phyloP scores from a whole-genome alignment of 148 eudicot species.

The Diospyros kaki region DNA sequence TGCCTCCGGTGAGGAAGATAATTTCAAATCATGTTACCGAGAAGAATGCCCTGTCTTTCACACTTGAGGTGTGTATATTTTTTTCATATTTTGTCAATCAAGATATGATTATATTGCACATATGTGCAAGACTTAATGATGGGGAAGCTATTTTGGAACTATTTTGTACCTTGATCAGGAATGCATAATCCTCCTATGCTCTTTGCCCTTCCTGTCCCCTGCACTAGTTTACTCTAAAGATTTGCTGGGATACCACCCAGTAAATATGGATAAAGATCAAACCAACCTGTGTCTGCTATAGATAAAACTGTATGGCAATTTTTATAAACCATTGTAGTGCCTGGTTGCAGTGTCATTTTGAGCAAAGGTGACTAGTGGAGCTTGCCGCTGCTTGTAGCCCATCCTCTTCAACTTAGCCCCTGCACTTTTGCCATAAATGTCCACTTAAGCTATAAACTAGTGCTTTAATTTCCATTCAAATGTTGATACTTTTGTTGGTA shows the following conservation, averaged over 20 bases:
- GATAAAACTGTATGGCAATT: too few relatives aligned
- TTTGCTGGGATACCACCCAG: too few relatives aligned
- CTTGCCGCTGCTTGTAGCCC: neutral
- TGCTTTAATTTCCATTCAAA: neutral
- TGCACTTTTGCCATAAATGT: too few relatives aligned
- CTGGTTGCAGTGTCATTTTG: neutral
- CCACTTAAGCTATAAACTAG: neutral
- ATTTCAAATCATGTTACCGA: constrained; percentile 30
- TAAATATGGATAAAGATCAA: too few relatives aligned
- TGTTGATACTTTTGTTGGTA: neutral
- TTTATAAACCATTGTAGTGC: neutral
- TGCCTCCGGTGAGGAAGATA: constrained; percentile 48
- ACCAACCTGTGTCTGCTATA: too few relatives aligned
- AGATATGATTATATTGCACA: neutral
- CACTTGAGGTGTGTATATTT: constrained; percentile 60
- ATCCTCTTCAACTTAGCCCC: too few relatives aligned
- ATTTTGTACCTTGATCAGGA: neutral
- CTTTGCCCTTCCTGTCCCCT: neutral
- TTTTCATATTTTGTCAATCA: constrained; percentile 13
- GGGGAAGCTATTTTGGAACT: neutral
- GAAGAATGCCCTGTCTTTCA: constrained; percentile 55
- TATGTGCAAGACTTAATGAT: neutral
- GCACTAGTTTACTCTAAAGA: neutral
- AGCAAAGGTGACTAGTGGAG: neutral
- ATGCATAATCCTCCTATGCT: neutral